Evolutionary conservation across 345 rosid genomes (phyloP), one percentile per base, ranked within the genome.

Genomic region (Linum lewisii): DNA sequence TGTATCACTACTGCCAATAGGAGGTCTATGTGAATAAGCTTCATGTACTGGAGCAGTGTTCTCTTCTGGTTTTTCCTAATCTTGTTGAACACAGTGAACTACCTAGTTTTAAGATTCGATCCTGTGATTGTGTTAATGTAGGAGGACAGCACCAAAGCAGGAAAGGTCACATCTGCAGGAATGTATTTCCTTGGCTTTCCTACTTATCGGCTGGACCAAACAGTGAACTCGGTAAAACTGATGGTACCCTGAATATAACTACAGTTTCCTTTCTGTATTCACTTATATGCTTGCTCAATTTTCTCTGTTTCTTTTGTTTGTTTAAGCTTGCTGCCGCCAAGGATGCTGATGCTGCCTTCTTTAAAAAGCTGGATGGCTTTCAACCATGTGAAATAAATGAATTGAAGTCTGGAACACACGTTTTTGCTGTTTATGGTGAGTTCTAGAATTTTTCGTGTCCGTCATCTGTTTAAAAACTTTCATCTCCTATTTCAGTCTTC

Each of bases 141-240:
- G 99, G 99, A 90, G 81, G 96, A 94, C 64, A 80, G 99, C 75
- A 62, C 69, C 25, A 94, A 80, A 79, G 81, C 86, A 0, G 99
- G 95, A 42, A 90, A 85, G 67, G 73, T 82, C 67, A 82, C 90
- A 68, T 81, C 95, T 67, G 97, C 99, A 21, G 99, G 99, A 69
- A 84, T 87, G 97, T 90, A 84, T 80, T 94, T 94, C 75, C 90
- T 94, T 53, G 87, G 96, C 53, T 94, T 90, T 63, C 96, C 99
- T 29, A 96, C 90, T 61, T 94, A 90, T 71, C 85, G 83, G 60
- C 74, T 87, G 64, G 97, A 94, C 73, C 97, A 82, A 60, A 77
- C 92, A 37, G 78, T 70, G 66, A 84, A 82, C 77, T 80, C 82
- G 63, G 99, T 94, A 63, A 69, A 1, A 92, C 66, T 69, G 53